Evolutionary conservation across 2,329 filamentous ascomycete species (phyloP).

Genomic region (Amauroascus verrucosus): DNA sequence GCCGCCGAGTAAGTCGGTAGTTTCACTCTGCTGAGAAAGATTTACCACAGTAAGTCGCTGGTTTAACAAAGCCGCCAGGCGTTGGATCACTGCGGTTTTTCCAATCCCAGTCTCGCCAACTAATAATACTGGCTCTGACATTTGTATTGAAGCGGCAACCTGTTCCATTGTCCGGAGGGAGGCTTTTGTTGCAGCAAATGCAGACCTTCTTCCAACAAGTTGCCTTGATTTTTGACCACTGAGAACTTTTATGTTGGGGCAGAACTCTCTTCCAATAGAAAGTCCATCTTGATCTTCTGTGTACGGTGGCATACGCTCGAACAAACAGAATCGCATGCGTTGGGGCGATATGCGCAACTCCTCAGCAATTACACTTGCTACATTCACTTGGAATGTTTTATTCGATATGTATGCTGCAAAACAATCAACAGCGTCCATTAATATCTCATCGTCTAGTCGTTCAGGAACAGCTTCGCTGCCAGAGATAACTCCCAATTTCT

Average conservation of each 20-base stretch:
- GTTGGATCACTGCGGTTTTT: constrained; percentile 93
- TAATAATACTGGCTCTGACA: constrained; percentile 79
- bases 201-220: constrained; percentile 30
- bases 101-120: constrained; percentile 99
- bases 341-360: constrained; percentile 80
- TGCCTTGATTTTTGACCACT: constrained; percentile 37
- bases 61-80: constrained; percentile 72
- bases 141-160: constrained; percentile 68
- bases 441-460: constrained; percentile 67
- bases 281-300: constrained; percentile 51
- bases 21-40: constrained; percentile 94
- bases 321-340: constrained; percentile 65
- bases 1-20: constrained; percentile 85
- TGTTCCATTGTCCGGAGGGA: constrained; percentile 79
- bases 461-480: constrained; percentile 64
- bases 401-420: constrained; percentile 75
- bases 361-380: constrained; percentile 60
- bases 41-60: constrained; percentile 89
- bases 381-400: constrained; percentile 46
- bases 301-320: constrained; percentile 60
- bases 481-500: constrained; percentile 48
- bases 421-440: constrained; percentile 85
- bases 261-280: constrained; percentile 54
- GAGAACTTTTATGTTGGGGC: constrained; percentile 48
- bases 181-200: constrained; percentile 81